Conservation (phyloP, 352 stramenopile genomes). For the Globisporangium cylindrosporum region DNA sequence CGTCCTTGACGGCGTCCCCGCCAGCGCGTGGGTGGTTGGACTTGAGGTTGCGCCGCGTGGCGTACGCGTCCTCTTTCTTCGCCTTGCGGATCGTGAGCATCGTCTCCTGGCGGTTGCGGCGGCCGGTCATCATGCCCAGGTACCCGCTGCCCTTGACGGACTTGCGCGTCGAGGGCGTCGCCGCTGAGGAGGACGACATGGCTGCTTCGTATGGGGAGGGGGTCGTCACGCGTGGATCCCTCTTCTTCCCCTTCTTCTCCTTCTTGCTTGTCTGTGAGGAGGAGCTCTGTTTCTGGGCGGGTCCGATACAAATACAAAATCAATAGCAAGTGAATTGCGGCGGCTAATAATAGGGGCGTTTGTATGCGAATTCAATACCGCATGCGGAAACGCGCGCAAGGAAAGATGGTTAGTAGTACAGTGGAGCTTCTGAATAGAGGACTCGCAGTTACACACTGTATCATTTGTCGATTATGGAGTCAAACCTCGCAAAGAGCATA, state of each 20-base stretch:
- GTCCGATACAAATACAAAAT: background rate
- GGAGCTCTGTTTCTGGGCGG: background rate
- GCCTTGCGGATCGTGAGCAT: constrained; percentile 87
- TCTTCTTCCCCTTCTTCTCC: background rate
- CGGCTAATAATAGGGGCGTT: background rate
- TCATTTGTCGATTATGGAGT: background rate
- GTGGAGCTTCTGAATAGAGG: background rate
- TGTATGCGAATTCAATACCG: background rate
- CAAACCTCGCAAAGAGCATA: background rate
- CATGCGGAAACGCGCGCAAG: no score
- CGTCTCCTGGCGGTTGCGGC: constrained; percentile 82
- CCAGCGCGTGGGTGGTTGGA: constrained; percentile 54
- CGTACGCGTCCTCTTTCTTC: constrained; percentile 88
- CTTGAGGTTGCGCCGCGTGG: constrained; percentile 82
- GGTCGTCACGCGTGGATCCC: background rate
- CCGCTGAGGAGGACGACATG: constrained; percentile 4
- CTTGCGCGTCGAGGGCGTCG: constrained; percentile 38
- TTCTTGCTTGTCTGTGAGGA: background rate
- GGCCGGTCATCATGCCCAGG: constrained; percentile 70
- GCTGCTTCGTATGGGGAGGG: background rate
- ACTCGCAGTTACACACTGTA: background rate
- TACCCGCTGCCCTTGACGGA: constrained; percentile 70
- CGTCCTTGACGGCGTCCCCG: constrained; percentile 20
- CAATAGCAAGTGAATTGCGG: background rate
- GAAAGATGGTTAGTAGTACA: background rate